Evolutionary conservation across 2,329 filamentous ascomycete species (phyloP), one percentile per base, ranked within the genome.

Genomic region (Volutella citrinella): DNA sequence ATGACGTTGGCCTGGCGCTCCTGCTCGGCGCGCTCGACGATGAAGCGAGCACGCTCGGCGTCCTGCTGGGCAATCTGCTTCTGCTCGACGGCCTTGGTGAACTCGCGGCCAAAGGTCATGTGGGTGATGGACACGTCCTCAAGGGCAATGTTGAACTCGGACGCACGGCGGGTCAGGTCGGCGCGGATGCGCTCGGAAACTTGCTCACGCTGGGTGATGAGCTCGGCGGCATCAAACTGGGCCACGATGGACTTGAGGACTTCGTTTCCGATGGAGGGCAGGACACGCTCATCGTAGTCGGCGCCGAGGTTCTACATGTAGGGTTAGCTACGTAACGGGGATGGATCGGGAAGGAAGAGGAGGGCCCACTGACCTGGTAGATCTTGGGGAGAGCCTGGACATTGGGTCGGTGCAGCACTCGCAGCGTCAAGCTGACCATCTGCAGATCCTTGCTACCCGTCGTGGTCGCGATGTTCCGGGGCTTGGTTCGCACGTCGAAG

Each of bases 41-140:
- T 94, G 74, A 98, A 98, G 49, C 93, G 80, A 30, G 93, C 93
- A 48, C 93, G 80, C 76, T 98, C 93, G 46, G 93, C 93, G 61
- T 98, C 93, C 69, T 98, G 93, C 72, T 98, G 93, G 36, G 93
- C 93, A 64, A 98, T 98, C 76, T 98, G 93, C 82, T 98, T 98
- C 80, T 98, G 93, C 73, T 98, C 93, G 56, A 98, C 93, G 48
- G 93, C 93, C 66, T 87, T 87, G 42, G 93, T 98, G 76, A 98
- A 98, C 69, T 98, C 93, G 66, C 91, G 91, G 53, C 93, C 93
- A 63, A 98, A 98, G 33, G 93, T 98, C 93, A 98, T 98, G 77
- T 98, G 93, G 43, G 93, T 98, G 67, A 98, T 98, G 60, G 88
- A 95, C 41, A 98, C 93, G 60, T 98, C 93, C 69, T 98, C 93